Evolutionary conservation across 169 alveolate species (phyloP).

Genomic region (Theileria equi): DNA sequence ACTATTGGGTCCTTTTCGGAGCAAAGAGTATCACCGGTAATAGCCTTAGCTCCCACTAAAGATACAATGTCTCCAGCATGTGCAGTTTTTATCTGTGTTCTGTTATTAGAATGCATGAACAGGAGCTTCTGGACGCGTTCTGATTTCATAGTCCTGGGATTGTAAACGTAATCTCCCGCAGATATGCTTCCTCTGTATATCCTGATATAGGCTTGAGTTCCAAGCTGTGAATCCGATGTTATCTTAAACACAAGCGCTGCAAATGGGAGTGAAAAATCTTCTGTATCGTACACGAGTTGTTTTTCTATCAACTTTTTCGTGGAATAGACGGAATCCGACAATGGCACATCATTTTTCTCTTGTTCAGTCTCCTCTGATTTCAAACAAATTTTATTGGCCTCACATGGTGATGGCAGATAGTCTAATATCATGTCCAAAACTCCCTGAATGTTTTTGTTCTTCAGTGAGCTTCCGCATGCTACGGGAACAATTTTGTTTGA

Average conservation of each 20-base stretch:
- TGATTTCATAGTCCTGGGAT: constrained; percentile 73
- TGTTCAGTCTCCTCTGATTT: neutral
- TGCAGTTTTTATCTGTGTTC: constrained; percentile 72
- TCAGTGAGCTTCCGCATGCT: constrained; percentile 88
- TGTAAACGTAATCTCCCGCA: constrained; percentile 72
- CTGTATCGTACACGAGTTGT: constrained; percentile 34
- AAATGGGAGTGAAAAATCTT: constrained; percentile 51
- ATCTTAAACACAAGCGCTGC: constrained; percentile 68
- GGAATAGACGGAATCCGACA: neutral
- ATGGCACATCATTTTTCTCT: neutral
- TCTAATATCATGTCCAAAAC: constrained; percentile 70
- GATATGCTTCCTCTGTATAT: constrained; percentile 76
- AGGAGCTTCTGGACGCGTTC: constrained; percentile 80
- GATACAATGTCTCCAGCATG: constrained; percentile 80
- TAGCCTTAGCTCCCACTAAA: constrained; percentile 78
- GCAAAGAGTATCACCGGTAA: constrained; percentile 85
- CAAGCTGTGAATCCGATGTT: constrained; percentile 66
- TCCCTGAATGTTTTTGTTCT: constrained; percentile 79
- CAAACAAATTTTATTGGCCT: constrained; percentile 35
- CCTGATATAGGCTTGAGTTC: constrained; percentile 73
- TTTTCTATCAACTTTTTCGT: neutral
- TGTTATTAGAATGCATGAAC: constrained; percentile 80
- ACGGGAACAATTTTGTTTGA: constrained; percentile 74
- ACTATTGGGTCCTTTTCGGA: constrained; percentile 56
- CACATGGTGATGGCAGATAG: constrained; percentile 86